Evolutionary conservation across 176 grass and related monocot genomes (phyloP), one percentile per base, ranked within the genome.

Genomic region (Hsuehochloa calcarea): DNA sequence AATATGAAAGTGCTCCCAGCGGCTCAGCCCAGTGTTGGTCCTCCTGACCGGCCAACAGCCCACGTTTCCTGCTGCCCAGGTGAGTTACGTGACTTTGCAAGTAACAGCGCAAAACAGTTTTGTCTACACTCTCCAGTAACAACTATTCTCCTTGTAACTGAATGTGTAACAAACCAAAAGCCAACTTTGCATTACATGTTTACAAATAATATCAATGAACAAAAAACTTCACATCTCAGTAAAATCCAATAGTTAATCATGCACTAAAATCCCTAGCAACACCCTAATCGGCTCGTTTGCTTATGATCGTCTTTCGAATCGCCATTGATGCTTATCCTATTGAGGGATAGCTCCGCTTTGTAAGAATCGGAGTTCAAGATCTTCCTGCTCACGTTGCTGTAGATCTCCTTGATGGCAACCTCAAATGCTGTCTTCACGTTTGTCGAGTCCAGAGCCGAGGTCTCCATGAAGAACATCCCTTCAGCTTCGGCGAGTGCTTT

Each of bases 381-480:
- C 87, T 96, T 96, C 41, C 94, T 84, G 84, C 94, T 96, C 55
- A 96, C 94, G 25, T 77, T 96, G 63, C 84, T 83, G 87, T 96
- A 96, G 55, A 96, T 96, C 68, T 96, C 94, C 91, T 73, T 93
- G 37, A 96, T 93, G 22, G 91, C 89, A 26, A 96, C 79, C 81
- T 96, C 94, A 14, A 96, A 96, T 17, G 94, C 94, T 1, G 84
- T 93, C 80, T 74, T 91, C 43, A 96, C 94, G 45, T 96, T 96
- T 0, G 91, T 96, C 6, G 94, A 87, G 41, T 96, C 91, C 11
- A 96, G 84, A n/a, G 94, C 94, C 0, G 94, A 96, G 11, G 94
- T 96, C 81, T 96, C 94, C 94, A 96, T 96, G 70, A 96, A 96
- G 91, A 96, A 96, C 67, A 96, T 63, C 26, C 94, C 94, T 65